A percentile compares a stretch with the other conserved stretches of the same genome.
Evolutionary conservation across 768 basidiomycete genomes (phyloP).

Genomic region (Boletus tylopilopsis): DNA sequence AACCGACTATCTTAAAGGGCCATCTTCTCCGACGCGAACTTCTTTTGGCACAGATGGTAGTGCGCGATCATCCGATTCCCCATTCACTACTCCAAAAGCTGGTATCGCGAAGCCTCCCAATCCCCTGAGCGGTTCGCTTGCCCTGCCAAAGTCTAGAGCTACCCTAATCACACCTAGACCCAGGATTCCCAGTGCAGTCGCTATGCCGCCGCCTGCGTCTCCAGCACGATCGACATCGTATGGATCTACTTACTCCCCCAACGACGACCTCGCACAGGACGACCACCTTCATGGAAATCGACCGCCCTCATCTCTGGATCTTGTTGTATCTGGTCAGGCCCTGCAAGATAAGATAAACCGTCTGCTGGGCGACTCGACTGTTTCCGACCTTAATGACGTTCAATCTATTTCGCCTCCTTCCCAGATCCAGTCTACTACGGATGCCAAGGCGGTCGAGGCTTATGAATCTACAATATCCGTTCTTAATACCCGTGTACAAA

Average conservation of each 20-base stretch:
- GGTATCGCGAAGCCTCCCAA: conserved; percentile 28
- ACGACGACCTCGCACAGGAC: conserved; percentile 25
- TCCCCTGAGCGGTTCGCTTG: conserved; percentile 11
- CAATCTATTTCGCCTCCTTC: conserved; percentile 21
- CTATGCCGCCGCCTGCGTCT: conserved; percentile 80
- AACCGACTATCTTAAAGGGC: conserved; percentile 25
- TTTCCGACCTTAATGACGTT: conserved; percentile 11
- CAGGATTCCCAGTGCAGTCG: conserved; percentile 65
- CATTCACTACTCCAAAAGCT: conserved; percentile 68
- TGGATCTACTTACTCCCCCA: conserved; percentile 37
- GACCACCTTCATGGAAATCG: conserved; percentile 11
- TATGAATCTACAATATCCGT: conserved; percentile 17
- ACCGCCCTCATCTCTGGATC: conserved; percentile 29
- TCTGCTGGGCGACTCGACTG: conserved; percentile 34
- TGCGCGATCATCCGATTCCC: conserved; percentile 42
- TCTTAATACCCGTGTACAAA: conserved; percentile 43
- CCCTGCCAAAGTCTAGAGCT: conserved; percentile 28
- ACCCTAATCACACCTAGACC: conserved; percentile 53
- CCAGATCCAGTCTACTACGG: conserved; percentile 41
- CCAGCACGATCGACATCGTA: conserved; percentile 40
- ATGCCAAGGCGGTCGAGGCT: conserved; percentile 3
- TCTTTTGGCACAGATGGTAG: conserved; percentile 38
- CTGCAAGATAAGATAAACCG: conserved; percentile 49
- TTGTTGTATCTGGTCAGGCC: conserved; percentile 37
- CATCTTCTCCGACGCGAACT: conserved; percentile 36